Percentiles rank a stretch among this genome's conserved stretches.
Conservation (phyloP, 108 stramenopile species). For the Schizochytrium sp. region DNA sequence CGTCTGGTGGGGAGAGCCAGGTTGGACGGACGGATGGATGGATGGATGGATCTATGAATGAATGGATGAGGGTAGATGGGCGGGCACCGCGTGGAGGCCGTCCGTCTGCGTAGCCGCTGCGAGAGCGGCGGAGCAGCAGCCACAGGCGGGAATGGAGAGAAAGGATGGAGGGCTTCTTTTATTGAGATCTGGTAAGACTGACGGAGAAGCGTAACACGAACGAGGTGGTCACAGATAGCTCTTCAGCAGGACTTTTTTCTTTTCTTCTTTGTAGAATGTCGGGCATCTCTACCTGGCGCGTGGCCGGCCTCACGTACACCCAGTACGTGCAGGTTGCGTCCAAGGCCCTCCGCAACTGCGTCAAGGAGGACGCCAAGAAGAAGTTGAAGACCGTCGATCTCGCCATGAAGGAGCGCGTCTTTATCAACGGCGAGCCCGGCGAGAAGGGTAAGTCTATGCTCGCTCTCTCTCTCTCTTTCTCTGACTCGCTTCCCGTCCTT, state of each 20-base stretch:
- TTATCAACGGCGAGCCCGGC: neutral
- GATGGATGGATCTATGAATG: too few species aligned
- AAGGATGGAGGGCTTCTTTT: too few species aligned
- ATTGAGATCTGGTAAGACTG: too few species aligned
- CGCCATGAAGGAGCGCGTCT: constrained; percentile 8
- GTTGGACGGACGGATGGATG: too few species aligned
- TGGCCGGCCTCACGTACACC: neutral
- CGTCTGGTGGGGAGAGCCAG: too few species aligned
- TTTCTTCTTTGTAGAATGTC: neutral
- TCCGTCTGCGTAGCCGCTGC: too few species aligned
- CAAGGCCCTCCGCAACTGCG: neutral
- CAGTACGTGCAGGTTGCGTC: neutral
- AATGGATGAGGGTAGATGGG: too few species aligned
- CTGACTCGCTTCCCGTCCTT: neutral
- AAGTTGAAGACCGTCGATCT: neutral
- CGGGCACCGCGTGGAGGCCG: too few species aligned
- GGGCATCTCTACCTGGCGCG: constrained; percentile 3
- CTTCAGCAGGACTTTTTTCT: neutral
- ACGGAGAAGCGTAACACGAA: too few species aligned
- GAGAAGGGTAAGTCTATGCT: neutral
- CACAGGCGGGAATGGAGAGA: too few species aligned
- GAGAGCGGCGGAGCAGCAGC: too few species aligned
- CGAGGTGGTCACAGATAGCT: too few species aligned
- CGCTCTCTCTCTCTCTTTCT: neutral
- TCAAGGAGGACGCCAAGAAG: constrained; percentile 14